These are phyloP conservation scores for Coemansia pectinata DNA, from an alignment of 192 early-diverging fungal species.

Conservation along the genomic window DNA sequence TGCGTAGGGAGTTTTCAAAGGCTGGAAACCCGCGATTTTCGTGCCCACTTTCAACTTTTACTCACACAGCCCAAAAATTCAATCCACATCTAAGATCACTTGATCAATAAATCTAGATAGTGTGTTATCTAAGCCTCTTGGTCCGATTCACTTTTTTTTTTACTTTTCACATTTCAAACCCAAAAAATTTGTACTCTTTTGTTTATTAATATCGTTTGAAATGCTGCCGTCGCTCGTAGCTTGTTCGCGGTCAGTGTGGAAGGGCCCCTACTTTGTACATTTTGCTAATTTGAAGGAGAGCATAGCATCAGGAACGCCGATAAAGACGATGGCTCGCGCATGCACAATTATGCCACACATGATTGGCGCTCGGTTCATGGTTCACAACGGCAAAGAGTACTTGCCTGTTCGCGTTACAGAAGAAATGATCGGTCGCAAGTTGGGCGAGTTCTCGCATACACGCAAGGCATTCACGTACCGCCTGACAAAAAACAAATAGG, in stretches of 20 bases:
- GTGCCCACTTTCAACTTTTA: neutral
- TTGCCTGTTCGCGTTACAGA: conserved; percentile 80
- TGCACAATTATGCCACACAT: conserved; percentile 90
- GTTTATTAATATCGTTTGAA: neutral
- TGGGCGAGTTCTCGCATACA: conserved; percentile 93
- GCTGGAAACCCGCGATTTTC: neutral
- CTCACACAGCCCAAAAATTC: neutral
- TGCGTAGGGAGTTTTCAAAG: conserved; percentile 2
- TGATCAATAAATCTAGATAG: neutral
- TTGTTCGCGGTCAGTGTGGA: conserved; percentile 67
- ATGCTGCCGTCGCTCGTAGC: conserved; percentile 30
- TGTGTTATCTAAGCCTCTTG: neutral
- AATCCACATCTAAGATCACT: neutral
- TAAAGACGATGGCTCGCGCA: conserved; percentile 75
- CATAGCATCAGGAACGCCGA: conserved; percentile 61
- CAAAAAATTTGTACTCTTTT: neutral
- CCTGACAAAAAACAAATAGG: conserved; percentile 76
- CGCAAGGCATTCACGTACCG: conserved; percentile 81
- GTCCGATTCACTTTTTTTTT: neutral
- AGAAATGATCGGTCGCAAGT: conserved; percentile 92
- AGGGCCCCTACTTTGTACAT: conserved; percentile 58
- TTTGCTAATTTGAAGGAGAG: conserved; percentile 64
- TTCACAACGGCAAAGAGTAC: conserved; percentile 94
- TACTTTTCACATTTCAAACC: neutral
- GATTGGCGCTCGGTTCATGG: conserved; percentile 83